Evolutionary conservation across 2,329 filamentous ascomycete genomes (phyloP), one percentile per base, ranked within the genome.

Genomic region (Eurotiales sp.): DNA sequence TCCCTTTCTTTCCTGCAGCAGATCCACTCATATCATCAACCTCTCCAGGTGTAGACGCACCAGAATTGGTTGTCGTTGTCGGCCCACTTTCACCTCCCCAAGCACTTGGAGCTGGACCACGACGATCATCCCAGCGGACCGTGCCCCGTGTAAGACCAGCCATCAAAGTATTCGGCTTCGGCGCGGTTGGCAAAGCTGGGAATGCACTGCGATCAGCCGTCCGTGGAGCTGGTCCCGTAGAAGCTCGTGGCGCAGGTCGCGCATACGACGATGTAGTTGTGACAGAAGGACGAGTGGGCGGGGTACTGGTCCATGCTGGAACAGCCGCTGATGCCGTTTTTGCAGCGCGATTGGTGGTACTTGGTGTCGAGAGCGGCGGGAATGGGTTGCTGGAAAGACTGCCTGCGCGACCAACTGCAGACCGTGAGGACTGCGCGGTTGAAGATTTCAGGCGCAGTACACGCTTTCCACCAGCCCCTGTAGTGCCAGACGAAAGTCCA

Each of bases 171-270:
- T 77, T 81, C 3, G 82, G 81, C 60, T 84, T 96, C 0, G 87
- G 80, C 1, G 90, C 90, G 0, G 84, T 78, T 0, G 91, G 91
- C 1, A 96, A 77, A 1, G 90, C 85, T 0, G 91, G 92, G 70
- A 96, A 96, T 0, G 84, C 83, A 56, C 91, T 86, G 8, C 65
- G 61, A 8, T 62, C 65, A 14, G 55, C 59, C 54, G 58, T 64
- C 10, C 15, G 58, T n/a, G 32, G 52, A 17, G 14, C 30, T 39
- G 11, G 64, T 58, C 46, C 48, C 5, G 42, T 36, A 6, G 46
- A 49, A 41, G 52, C 34, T 8, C 61, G 56, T 14, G 64, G 55
- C 12, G 56, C 50, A 2, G 63, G 55, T 2, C 61, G 53, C 15
- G 57, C 53, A n/a, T 63, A 45, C 15, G 61, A 58, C 19, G 69